Evolutionary conservation across 2,329 filamentous ascomycete species (phyloP).

Genomic region (Hymenotorrendiella dingleyae): DNA sequence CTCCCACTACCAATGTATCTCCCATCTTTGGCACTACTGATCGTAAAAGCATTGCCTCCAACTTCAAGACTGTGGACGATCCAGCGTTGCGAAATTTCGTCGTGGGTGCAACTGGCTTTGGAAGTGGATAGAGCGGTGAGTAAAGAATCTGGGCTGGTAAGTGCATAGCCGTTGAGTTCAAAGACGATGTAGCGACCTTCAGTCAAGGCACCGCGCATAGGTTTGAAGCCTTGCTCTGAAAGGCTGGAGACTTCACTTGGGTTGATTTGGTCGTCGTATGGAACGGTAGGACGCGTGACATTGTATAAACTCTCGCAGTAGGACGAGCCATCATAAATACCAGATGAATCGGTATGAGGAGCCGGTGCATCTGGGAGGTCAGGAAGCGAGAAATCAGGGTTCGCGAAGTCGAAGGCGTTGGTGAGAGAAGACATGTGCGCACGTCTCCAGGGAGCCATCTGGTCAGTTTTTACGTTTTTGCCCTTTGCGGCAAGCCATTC

Average conservation of each 20-base stretch:
- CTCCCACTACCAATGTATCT: constrained; percentile 30
- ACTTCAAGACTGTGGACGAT: constrained; percentile 35
- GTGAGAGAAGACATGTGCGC: constrained; percentile 43
- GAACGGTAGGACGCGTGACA: constrained; percentile 37
- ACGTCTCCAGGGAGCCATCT: constrained; percentile 42
- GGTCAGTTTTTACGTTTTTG: constrained; percentile 33
- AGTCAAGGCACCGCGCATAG: constrained; percentile 44
- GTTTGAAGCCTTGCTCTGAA: constrained; percentile 50
- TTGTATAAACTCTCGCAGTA: constrained; percentile 38
- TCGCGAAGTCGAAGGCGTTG: constrained; percentile 40
- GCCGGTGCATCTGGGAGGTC: constrained; percentile 37
- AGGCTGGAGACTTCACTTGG: constrained; percentile 31
- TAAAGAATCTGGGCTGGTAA: constrained; percentile 32
- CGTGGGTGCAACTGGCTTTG: constrained; percentile 32
- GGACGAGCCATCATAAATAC: constrained; percentile 40
- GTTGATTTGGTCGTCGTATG: constrained; percentile 39
- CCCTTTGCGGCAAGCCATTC: constrained; percentile 42
- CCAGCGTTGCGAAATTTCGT: constrained; percentile 41
- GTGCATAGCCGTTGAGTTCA: constrained; percentile 39
- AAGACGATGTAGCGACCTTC: constrained; percentile 50
- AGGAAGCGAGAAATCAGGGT: constrained; percentile 44
- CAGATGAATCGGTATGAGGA: constrained; percentile 37
- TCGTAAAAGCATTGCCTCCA: constrained; percentile 30
- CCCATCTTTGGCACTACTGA: constrained; percentile 38
- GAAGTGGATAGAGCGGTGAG: constrained; percentile 22